Percentiles rank a stretch among this genome's conserved stretches.
Evolutionary conservation across 495 filamentous ascomycete species (phyloP).

Genomic region (Lepraria neglecta): DNA sequence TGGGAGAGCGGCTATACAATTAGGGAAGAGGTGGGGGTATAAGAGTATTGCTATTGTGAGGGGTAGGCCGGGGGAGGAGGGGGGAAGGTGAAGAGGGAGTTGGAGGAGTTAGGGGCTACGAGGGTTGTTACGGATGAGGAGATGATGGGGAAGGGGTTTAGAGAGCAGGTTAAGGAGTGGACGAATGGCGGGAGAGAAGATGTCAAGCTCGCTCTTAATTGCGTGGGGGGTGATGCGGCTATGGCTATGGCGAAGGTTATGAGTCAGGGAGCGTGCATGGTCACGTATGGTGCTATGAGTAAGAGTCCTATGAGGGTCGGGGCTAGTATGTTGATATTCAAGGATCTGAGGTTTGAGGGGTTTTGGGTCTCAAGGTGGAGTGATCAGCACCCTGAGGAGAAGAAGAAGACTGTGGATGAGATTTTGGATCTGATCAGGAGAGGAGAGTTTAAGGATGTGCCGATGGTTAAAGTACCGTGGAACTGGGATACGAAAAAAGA

Average conservation of each 20-base stretch:
- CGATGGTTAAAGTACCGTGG: constrained; percentile 74
- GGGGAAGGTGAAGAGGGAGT: constrained; percentile 60
- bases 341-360: constrained; percentile 75
- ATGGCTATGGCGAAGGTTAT: constrained; percentile 65
- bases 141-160: constrained; percentile 60
- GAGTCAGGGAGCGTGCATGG: constrained; percentile 59
- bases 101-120: constrained; percentile 66
- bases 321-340: constrained; percentile 80
- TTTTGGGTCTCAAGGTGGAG: constrained; percentile 95
- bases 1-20: constrained; percentile 79
- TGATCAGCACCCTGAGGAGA: constrained; percentile 65
- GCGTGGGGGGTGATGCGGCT: constrained; percentile 85
- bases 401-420: constrained; percentile 71
- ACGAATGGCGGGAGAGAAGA: constrained; percentile 62
- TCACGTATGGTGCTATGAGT: constrained; percentile 95
- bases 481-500: constrained; percentile 65
- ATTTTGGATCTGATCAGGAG: constrained; percentile 65
- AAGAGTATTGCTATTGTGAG: constrained; percentile 82
- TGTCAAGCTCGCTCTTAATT: constrained; percentile 77
- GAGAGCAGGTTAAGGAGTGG: constrained; percentile 55
- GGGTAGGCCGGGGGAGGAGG: constrained; percentile 59
- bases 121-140: constrained; percentile 76
- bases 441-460: constrained; percentile 76
- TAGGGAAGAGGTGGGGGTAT: constrained; percentile 75
- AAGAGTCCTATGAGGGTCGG: constrained; percentile 74